Evolutionary conservation across 305 asterid genomes (phyloP), one percentile per base, ranked within the genome.

Genomic region (Fraxinus angustifolia): DNA sequence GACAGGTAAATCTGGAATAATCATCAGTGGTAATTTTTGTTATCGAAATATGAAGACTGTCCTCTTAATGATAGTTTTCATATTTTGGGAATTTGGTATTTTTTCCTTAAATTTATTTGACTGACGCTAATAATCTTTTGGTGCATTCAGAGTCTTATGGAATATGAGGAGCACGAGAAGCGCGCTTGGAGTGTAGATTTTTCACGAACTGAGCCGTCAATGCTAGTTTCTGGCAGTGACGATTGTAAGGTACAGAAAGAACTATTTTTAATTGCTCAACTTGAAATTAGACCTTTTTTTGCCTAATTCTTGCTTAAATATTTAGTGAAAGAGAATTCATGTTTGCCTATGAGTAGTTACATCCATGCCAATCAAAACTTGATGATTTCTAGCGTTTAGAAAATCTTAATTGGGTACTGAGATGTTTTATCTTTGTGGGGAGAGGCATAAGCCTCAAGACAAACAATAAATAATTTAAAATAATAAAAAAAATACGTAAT

Each of bases 171-270:
- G 87, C 97, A 92, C 71, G 95, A 91, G 83, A 92, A 92, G 77
- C 94, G 97, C 50, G 95, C 95, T 23, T 92, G 95, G 97, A 90
- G 94, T 67, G 95, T 92, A 67, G 97, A 91, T 88, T 92, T 90
- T 85, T 92, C 97, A 77, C 88, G 86, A 75, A 88, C 93, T 3
- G 95, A 92, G 73, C 95, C 97, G 45, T 89, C 95, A 31, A 92
- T 92, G 97, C 93, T 92, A 36, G 93, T 92, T 48, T 92, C 94
- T 68, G 97, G 97, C 34, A 91, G 97, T 87, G 97, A 92, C 36
- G 97, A 92, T 88, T 93, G 97, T 87, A 93, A 90, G 97, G 96
- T 92, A 85, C 75, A 74, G 73, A 23, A 8, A 76, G 21, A 75
- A 53, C 72, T 30, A 45, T 67, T 87, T 21, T 73, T 53, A 62